Evolutionary conservation across 257 asterid genomes (phyloP).

Genomic region (Solanum pinnatisectum): DNA sequence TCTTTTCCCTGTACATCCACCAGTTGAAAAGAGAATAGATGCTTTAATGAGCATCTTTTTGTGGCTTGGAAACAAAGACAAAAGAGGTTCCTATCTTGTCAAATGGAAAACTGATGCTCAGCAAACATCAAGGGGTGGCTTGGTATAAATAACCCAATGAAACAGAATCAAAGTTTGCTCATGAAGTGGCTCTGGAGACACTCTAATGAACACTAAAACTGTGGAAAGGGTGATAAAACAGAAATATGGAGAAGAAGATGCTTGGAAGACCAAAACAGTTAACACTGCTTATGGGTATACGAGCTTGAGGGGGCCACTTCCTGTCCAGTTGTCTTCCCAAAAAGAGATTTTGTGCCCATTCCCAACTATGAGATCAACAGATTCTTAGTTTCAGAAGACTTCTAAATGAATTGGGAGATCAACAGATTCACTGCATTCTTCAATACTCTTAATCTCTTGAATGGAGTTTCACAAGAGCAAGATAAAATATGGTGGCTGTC

Average conservation of each 20-base stretch:
- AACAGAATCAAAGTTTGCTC: neutral
- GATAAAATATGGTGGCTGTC: neutral
- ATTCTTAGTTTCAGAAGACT: neutral
- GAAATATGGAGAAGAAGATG: neutral
- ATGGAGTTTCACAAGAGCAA: neutral
- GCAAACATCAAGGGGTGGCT: neutral
- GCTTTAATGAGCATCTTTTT: neutral
- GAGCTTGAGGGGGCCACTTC: no score
- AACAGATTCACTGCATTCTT: neutral
- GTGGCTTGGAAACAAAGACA: neutral
- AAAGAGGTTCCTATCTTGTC: neutral
- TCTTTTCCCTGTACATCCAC: neutral
- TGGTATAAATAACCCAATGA: neutral
- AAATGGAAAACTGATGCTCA: neutral
- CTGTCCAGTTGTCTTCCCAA: no score
- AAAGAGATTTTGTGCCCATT: neutral
- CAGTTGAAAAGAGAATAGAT: neutral
- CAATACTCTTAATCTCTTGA: neutral
- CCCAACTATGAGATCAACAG: no score
- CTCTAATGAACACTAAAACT: neutral
- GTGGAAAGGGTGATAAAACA: neutral
- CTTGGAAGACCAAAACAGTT: neutral
- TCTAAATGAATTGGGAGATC: neutral
- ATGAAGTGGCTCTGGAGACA: neutral
- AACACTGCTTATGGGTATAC: neutral